Percentiles rank a stretch among this genome's conserved stretches.
Evolutionary conservation across 2,329 filamentous ascomycete genomes (phyloP).

Genomic region (Colletotrichum endophyticum): DNA sequence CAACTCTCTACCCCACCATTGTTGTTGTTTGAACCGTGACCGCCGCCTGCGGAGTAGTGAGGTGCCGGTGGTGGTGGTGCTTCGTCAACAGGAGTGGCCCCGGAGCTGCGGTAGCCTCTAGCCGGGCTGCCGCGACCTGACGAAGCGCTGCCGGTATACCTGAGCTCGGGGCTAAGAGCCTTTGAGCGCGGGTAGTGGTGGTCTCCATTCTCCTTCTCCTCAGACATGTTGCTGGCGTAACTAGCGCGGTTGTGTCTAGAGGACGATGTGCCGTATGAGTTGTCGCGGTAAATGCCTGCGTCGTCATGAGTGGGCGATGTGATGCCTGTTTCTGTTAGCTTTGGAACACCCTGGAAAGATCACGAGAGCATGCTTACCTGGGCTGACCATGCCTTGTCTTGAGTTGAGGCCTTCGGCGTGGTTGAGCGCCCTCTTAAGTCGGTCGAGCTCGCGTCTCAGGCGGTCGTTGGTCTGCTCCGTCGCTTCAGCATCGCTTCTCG

Average conservation of each 20-base stretch:
- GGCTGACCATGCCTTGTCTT: constrained; percentile 28
- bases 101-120: constrained; percentile 52
- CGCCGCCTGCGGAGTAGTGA: constrained; percentile 18
- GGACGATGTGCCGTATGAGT: constrained; percentile 31
- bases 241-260: constrained; percentile 59
- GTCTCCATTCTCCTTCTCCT: constrained; percentile 79
- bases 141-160: constrained; percentile 55
- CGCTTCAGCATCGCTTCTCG: constrained; percentile 86
- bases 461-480: constrained; percentile 87
- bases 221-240: constrained; percentile 69
- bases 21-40: constrained; percentile 43
- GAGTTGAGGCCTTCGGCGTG: constrained; percentile 59
- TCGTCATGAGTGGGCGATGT: constrained; percentile 64
- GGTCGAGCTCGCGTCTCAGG: constrained; percentile 85
- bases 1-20: constrained; percentile 78
- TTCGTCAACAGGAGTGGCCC: constrained; percentile 21
- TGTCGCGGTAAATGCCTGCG: constrained; percentile 62
- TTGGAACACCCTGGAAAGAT: neutral
- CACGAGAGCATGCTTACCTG: constrained; percentile 21
- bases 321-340: constrained; percentile 33
- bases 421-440: constrained; percentile 85
- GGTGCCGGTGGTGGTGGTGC: neutral
- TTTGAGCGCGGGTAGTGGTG: constrained; percentile 53
- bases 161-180: constrained; percentile 56
- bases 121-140: constrained; percentile 66